phyloP scores from a whole-genome alignment of 2,329 filamentous ascomycete genomes.

The Septoria petroselini region DNA sequence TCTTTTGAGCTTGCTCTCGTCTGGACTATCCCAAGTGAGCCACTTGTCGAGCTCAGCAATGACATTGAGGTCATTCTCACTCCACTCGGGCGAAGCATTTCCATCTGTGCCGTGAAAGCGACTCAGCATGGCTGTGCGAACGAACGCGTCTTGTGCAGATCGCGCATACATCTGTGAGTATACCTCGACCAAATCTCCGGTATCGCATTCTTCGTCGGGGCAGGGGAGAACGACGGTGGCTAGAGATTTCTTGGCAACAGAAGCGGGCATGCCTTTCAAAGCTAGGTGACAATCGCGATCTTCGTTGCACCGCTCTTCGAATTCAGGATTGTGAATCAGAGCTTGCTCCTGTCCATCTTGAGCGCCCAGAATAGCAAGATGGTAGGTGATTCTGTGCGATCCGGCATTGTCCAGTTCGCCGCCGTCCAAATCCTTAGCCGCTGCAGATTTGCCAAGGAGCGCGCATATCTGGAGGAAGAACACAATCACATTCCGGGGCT shows the following conservation, averaged over 20 bases:
- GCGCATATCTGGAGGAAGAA: background rate
- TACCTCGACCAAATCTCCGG: constrained; percentile 1
- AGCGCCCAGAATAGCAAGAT: too few relatives aligned
- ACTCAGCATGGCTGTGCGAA: background rate
- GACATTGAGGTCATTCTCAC: background rate
- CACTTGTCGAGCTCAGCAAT: background rate
- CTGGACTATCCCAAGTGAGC: background rate
- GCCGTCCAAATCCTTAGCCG: too few relatives aligned
- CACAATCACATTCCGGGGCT: background rate
- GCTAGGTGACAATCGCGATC: background rate
- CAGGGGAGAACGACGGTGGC: background rate
- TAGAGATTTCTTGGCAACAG: background rate
- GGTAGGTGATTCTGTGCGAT: too few relatives aligned
- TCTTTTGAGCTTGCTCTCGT: background rate
- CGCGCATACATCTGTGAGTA: background rate
- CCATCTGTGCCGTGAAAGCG: background rate
- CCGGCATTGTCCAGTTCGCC: too few relatives aligned
- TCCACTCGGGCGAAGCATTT: background rate
- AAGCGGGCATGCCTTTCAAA: constrained; percentile 1
- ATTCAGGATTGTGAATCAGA: background rate
- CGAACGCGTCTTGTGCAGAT: background rate
- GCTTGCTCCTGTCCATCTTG: background rate
- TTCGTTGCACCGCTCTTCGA: background rate
- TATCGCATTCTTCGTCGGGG: background rate
- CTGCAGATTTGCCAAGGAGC: too few relatives aligned